Evolutionary conservation across 257 asterid genomes (phyloP), one percentile per base, ranked within the genome.

Genomic region (Gentiana dahurica): DNA sequence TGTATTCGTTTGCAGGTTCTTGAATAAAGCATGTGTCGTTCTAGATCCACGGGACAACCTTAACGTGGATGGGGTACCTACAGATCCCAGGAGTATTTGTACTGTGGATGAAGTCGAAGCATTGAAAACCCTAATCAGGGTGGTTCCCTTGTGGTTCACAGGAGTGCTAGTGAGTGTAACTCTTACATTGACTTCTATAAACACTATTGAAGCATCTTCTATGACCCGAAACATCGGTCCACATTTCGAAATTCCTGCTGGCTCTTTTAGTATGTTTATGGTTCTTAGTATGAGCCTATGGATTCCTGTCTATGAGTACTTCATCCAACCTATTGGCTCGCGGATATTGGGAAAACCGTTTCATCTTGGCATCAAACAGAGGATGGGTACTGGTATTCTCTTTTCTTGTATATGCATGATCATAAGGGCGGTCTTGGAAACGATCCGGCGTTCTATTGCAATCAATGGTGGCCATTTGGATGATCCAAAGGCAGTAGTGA

Each of bases 71-170:
- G 86, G 78, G 9, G 64, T 77, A 63, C 43, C 78, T 46, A 65
- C 78, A 12, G 57, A 79, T 53, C 75, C 81, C 55, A 73, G 92
- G 91, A 68, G 37, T 0, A 38, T 79, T 4, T 84, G 94, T 76
- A 84, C 77, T 48, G 76, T 81, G 24, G 43, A 72, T 49, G 89
- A 81, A 63, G 96, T 87, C 5, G 83, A 87, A 73, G 77, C 74
- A 48, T 76, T 87, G 11, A 87, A 87, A 75, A 32, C 88, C 0
- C 71, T 87, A 0, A 70, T 84, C 61, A 61, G 71, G 51, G 65
- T 87, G 39, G 59, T 87, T 2, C 95, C 95, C 11, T 74, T 81
- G 2, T 87, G 96, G 96, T 84, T 94, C 12, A 70, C 92, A 34
- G 67, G 89, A 55, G 76, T 87, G 58, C 72, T 80, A 56, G 78